phyloP scores from a whole-genome alignment of 2,329 filamentous ascomycete species.

The Biscogniauxia sp. region DNA sequence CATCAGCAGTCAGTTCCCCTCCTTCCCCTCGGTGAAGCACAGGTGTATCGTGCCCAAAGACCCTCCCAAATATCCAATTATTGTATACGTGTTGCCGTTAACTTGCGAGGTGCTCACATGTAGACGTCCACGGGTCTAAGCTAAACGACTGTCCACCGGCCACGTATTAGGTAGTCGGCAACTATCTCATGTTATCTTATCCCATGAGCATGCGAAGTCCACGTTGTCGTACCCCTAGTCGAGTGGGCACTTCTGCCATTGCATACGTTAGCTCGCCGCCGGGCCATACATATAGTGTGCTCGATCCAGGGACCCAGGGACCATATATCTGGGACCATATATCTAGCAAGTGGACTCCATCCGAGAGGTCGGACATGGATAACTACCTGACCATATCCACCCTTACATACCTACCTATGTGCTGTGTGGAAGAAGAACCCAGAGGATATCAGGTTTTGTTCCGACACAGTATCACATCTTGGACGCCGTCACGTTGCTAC shows the following conservation, averaged over 20 bases:
- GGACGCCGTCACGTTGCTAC: conserved; percentile 18
- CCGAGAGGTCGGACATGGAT: neutral
- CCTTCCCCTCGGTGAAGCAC: neutral
- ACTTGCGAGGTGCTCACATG: neutral
- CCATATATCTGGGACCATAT: neutral
- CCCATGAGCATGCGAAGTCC: neutral
- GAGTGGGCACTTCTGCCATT: neutral
- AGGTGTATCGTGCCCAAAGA: neutral
- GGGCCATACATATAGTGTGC: neutral
- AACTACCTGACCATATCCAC: neutral
- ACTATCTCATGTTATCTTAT: neutral
- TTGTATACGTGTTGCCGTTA: neutral
- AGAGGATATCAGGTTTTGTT: conserved; percentile 2
- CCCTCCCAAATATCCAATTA: neutral
- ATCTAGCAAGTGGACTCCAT: neutral
- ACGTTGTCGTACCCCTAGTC: neutral
- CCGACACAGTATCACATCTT: conserved; percentile 23
- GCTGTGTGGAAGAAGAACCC: neutral
- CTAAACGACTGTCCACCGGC: neutral
- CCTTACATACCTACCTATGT: neutral
- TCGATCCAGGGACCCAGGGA: neutral
- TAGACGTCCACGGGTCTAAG: neutral
- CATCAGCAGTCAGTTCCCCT: neutral
- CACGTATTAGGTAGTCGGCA: neutral
- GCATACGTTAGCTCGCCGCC: neutral